Base-by-base conservation (phyloP, 495 filamentous ascomycete genomes). In the Aspergillus affinis region DNA sequence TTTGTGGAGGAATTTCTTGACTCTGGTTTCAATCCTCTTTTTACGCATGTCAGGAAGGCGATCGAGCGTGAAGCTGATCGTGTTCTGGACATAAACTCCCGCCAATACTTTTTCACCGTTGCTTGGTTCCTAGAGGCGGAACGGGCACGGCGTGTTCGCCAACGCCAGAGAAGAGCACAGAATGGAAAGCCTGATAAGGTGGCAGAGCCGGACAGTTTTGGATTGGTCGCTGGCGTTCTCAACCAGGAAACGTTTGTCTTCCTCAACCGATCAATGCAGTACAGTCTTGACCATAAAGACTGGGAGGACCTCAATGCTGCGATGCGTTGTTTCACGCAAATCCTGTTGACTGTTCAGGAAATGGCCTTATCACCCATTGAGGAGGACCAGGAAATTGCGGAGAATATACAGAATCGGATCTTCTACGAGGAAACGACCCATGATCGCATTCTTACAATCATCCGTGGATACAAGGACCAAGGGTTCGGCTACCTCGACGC, bases 401-500 rank as follows among this genome's bases (percentile, higher is more conserved):
- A 99, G 66, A 99, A 98, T 62, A 97, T 96, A 45, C 88, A 96
- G 54, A 94, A 89, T 65, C 90, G 95, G 29, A 91, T 99, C 1
- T 99, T 99, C 71, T 98, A 99, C 75, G 95, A 99, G 72, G 92
- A 98, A 66, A 87, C 88, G 0, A 97, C 92, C 0, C 90, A 98
- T 66, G 93, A 98, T 61, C 80, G 90, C 7, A 83, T 98, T 20
- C 78, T 94, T 23, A 81, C 85, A 48, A 90, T 97, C 32, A 78
- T 91, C 0, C 81, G 90, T 61, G 84, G 84, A 18, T 98, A 93
- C 72, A 97, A 93, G 63, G 90, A 93, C 54, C 95, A 98, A 74
- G 90, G 91, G 0, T 95, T 97, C 62, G 90, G 91, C 45, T 98
- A 96, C 60, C 80, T 99, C 8, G 91, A 99, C 75, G 88, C 93